Evolutionary conservation across 441 rosid species (phyloP).

Genomic region (Codiaeum variegatum): DNA sequence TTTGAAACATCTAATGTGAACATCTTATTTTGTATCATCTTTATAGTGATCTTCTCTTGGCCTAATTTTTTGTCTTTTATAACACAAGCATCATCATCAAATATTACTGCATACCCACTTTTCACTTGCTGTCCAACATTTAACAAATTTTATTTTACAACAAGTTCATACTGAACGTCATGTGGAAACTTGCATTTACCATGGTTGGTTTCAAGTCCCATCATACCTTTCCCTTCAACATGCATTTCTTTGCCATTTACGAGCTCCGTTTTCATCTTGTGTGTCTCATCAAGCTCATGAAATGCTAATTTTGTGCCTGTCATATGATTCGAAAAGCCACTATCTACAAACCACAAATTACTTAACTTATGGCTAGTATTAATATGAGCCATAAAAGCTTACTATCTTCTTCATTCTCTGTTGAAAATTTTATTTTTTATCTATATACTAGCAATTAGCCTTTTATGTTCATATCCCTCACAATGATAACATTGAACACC

Average conservation of each 20-base stretch:
- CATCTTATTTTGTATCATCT: not conserved
- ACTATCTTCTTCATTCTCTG: not conserved
- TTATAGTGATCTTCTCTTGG: not conserved
- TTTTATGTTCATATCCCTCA: not conserved
- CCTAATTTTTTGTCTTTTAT: not conserved
- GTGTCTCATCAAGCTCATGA: not conserved
- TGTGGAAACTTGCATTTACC: not conserved
- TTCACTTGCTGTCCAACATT: not conserved
- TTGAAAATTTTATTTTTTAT: not conserved
- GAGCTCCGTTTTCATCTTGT: not conserved
- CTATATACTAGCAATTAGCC: not conserved
- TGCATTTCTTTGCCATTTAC: not conserved
- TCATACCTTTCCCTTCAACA: not conserved
- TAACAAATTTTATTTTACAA: not conserved
- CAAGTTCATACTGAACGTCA: constrained; percentile 2
- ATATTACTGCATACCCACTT: not conserved
- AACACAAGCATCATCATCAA: not conserved
- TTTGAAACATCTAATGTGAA: not conserved
- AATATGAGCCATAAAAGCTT: not conserved
- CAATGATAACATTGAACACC: not conserved
- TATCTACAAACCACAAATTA: not conserved
- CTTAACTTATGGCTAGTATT: not conserved
- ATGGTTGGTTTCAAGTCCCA: not conserved
- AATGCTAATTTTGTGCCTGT: not conserved
- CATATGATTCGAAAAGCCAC: not conserved